These are phyloP conservation scores for Rhizopogon vinicolor DNA, from an alignment of 768 basidiomycete genomes.

Conservation along the genomic window DNA sequence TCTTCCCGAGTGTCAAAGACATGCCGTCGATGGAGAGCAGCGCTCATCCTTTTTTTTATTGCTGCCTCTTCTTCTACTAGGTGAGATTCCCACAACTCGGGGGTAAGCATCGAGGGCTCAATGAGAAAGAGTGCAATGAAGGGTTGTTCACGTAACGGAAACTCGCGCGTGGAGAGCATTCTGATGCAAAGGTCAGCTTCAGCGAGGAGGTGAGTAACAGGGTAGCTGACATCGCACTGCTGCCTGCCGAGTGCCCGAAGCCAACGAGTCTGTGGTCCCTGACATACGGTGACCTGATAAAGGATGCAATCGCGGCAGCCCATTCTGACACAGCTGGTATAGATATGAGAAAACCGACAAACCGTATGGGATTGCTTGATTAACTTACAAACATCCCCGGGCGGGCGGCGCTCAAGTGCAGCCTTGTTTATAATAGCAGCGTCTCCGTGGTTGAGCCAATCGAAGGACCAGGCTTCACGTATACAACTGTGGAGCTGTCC, in stretches of 20 bases:
- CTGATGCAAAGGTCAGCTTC: conserved; percentile 16
- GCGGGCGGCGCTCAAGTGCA: conserved; percentile 23
- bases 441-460: conserved; percentile 49
- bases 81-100: conserved; percentile 31
- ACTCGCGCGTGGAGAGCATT: conserved; percentile 33
- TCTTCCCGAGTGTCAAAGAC: conserved; percentile 37
- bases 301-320: conserved; percentile 30
- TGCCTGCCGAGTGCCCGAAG: conserved; percentile 42
- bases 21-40: conserved; percentile 33
- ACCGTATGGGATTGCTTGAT: neutral
- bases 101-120: conserved; percentile 39
- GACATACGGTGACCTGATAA: conserved; percentile 28
- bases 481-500: conserved; percentile 19
- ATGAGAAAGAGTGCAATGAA: conserved; percentile 37
- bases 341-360: neutral
- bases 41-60: conserved; percentile 33
- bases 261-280: conserved; percentile 33
- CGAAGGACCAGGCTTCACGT: conserved; percentile 46
- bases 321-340: conserved; percentile 34
- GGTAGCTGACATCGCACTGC: conserved; percentile 32
- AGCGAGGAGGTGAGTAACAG: neutral
- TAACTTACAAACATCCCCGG: conserved; percentile 32
- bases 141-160: conserved; percentile 21
- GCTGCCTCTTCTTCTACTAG: conserved; percentile 33
- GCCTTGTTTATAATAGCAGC: conserved; percentile 39